These are phyloP conservation scores for Primulina tabacum DNA, from an alignment of 257 asterid species.

Conservation along the genomic window DNA sequence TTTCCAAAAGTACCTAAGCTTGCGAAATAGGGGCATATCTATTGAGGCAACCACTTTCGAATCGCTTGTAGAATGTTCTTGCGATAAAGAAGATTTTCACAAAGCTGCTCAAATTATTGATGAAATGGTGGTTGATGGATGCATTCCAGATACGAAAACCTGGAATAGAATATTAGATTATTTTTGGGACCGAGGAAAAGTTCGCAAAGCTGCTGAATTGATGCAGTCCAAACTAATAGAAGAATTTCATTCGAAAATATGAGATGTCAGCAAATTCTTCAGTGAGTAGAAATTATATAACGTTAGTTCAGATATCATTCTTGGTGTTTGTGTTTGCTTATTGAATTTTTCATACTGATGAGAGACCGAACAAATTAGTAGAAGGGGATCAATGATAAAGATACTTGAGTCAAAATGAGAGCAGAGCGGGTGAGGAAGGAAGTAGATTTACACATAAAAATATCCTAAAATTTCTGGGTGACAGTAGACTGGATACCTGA, in stretches of 20 bases:
- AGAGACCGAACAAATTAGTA: not conserved
- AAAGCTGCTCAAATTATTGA: slow-evolving; percentile 64
- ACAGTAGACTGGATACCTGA: no score
- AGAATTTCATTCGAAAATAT: slow-evolving; percentile 19
- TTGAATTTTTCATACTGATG: not conserved
- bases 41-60: slow-evolving; percentile 61
- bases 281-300: not conserved
- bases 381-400: no score
- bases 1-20: slow-evolving; percentile 58
- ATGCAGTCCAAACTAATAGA: slow-evolving; percentile 40
- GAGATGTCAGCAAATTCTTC: not conserved
- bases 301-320: not conserved
- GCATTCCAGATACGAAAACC: slow-evolving; percentile 55
- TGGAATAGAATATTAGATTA: slow-evolving; percentile 60
- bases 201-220: slow-evolving; percentile 55
- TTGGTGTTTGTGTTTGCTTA: not conserved
- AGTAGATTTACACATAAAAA: no score
- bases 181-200: slow-evolving; percentile 65
- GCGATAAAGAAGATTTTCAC: slow-evolving; percentile 61
- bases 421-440: no score
- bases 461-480: no score
- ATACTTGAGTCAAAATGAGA: no score
- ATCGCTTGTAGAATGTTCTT: slow-evolving; percentile 45
- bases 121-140: slow-evolving; percentile 84
- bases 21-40: slow-evolving; percentile 73